Evolutionary conservation across 805 yeast genomes (phyloP), one percentile per base, ranked within the genome.

Genomic region (Nakazawaea holstii): DNA sequence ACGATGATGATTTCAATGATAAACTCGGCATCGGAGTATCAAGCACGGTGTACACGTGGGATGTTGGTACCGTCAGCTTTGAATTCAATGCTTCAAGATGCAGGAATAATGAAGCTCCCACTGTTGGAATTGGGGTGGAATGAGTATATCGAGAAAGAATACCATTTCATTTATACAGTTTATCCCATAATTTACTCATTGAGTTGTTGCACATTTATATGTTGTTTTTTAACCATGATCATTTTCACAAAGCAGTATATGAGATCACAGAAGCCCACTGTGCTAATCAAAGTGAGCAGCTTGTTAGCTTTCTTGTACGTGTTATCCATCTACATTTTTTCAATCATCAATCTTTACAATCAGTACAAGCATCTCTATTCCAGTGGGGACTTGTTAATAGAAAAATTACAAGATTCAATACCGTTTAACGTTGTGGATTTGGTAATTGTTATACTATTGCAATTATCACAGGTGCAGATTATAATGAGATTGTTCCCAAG

Each of bases 391-490:
- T 57, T 61, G 32, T 61, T 82, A 20, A 54, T 81, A 10, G 66
- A 68, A 35, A 61, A 64, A 2, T 58, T 84, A n/a, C 70, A 76
- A 45, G 49, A 57, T 2, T 69, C 73, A 39, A 55, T 66, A 2
- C 72, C 70, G 9, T 73, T 84, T 54, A 77, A 77, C 44, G 67
- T 77, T 3, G 64, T 84, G 11, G 87, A 82, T 57, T 69, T 84
- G 42, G 58, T 85, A 1, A 76, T 79, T 13, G 79, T 79, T 7
- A 58, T 82, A 10, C 55, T 84, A 6, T 68, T 84, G 26, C 84
- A 82, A 55, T 63, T 85, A 29, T 76, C 84, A 44, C 91, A 86
- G 60, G 87, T 84, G 1, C 87, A 83, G 56, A 80, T 85, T 31
- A 70, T 83, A 5, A 82, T 81, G 76, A 68, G 89, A 46, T 60